Conservation (phyloP, 2,329 filamentous ascomycete genomes). For the Colletotrichum horii region DNA sequence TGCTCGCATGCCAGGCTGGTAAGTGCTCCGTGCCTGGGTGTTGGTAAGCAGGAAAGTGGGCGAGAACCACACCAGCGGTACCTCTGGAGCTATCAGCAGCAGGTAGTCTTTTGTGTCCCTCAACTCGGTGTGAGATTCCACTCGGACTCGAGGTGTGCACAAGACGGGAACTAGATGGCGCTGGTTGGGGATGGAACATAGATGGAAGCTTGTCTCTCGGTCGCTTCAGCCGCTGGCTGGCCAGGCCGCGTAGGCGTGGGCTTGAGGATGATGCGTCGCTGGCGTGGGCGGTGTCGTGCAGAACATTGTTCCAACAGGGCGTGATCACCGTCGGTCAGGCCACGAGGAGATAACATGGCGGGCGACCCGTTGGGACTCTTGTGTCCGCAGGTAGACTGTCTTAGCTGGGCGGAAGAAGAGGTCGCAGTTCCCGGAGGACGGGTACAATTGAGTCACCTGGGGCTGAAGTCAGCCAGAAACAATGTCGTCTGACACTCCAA, state of each 20-base stretch:
- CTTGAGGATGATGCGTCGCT: not conserved
- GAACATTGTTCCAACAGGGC: not conserved
- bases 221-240: not conserved
- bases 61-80: not conserved
- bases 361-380: not conserved
- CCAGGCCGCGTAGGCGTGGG: not conserved
- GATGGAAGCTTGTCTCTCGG: not conserved
- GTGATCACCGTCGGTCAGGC: not conserved
- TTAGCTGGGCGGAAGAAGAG: not conserved
- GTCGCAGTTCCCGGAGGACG: not conserved
- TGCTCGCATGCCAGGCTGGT: slow-evolving; percentile 12
- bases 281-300: slow-evolving; percentile 2
- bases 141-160: not conserved
- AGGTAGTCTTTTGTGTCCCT: not conserved
- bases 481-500: not conserved
- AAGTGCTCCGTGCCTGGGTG: slow-evolving; percentile 15
- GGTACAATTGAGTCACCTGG: not conserved
- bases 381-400: not conserved
- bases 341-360: slow-evolving; percentile 9
- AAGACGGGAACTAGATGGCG: not conserved
- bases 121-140: not conserved
- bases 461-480: not conserved
- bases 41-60: slow-evolving; percentile 15
- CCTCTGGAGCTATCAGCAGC: not conserved
- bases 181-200: not conserved